These are phyloP conservation scores for Diaporthe sp. DNA, from an alignment of 2,329 filamentous ascomycete genomes.

Conservation along the genomic window DNA sequence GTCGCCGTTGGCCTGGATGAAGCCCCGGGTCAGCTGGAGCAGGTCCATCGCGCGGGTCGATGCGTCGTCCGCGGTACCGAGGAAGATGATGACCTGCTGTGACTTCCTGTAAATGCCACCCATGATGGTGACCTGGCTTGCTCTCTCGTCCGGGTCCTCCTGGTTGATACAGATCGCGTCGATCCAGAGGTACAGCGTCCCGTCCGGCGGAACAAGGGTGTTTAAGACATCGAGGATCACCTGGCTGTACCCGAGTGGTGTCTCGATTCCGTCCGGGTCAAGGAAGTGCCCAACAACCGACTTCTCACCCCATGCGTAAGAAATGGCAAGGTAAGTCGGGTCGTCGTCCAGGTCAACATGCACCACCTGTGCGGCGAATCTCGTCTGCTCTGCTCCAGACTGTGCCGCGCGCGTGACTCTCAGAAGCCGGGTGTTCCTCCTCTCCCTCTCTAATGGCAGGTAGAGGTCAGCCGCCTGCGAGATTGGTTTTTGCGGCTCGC, in stretches of 20 bases:
- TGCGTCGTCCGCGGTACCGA: background rate
- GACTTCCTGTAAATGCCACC: background rate
- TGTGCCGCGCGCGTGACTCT: background rate
- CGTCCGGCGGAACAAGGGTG: background rate
- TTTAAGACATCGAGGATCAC: background rate
- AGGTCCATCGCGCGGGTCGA: background rate
- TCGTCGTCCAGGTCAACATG: background rate
- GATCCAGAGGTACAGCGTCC: background rate
- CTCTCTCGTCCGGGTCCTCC: background rate
- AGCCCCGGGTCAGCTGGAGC: background rate
- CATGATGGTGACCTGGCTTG: background rate
- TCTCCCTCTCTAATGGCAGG: background rate
- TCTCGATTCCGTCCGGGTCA: background rate
- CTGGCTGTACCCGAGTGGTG: background rate
- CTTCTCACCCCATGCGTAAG: constrained; percentile 17
- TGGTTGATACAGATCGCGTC: background rate
- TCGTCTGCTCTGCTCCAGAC: background rate
- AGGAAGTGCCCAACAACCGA: background rate
- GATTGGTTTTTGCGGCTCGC: background rate
- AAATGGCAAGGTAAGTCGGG: background rate
- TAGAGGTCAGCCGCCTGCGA: background rate
- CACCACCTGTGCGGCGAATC: background rate
- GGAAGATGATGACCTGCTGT: background rate
- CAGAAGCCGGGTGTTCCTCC: background rate
- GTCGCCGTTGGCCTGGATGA: background rate